Evolutionary conservation across 2,329 filamentous ascomycete genomes (phyloP).

Genomic region (Xylariaceae sp.): DNA sequence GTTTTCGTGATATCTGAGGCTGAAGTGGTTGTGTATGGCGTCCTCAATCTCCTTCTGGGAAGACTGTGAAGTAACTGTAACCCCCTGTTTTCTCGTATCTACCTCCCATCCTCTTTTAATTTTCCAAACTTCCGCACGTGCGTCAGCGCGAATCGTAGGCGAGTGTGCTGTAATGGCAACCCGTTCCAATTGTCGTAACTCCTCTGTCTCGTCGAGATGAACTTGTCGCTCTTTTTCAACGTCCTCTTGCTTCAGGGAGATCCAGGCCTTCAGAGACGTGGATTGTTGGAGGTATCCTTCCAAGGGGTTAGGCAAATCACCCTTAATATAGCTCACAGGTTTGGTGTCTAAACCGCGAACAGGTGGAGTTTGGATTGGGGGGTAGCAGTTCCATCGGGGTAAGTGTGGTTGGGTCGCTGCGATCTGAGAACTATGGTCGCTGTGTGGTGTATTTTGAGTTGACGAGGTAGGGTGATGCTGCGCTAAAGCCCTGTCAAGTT

Average conservation of each 20-base stretch:
- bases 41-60: constrained; percentile 10
- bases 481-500: too few relatives aligned
- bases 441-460: neutral
- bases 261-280: constrained; percentile 14
- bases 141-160: constrained; percentile 6
- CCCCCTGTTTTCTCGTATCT: neutral
- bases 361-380: constrained; percentile 7
- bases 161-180: constrained; percentile 1
- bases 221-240: constrained; percentile 6
- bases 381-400: constrained; percentile 13
- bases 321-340: neutral
- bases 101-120: too few relatives aligned
- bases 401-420: constrained; percentile 2
- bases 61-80: constrained; percentile 2
- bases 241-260: constrained; percentile 9
- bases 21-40: constrained; percentile 14
- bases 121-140: too few relatives aligned
- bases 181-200: too few relatives aligned
- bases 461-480: neutral
- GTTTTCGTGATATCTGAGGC: constrained; percentile 14
- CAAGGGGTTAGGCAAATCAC: neutral
- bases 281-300: constrained; percentile 17
- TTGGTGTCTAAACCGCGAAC: constrained; percentile 9
- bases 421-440: neutral
- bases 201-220: too few relatives aligned